Evolutionary conservation across 2,329 filamentous ascomycete genomes (phyloP), one percentile per base, ranked within the genome.

Genomic region (Sarocladiaceae sp.): DNA sequence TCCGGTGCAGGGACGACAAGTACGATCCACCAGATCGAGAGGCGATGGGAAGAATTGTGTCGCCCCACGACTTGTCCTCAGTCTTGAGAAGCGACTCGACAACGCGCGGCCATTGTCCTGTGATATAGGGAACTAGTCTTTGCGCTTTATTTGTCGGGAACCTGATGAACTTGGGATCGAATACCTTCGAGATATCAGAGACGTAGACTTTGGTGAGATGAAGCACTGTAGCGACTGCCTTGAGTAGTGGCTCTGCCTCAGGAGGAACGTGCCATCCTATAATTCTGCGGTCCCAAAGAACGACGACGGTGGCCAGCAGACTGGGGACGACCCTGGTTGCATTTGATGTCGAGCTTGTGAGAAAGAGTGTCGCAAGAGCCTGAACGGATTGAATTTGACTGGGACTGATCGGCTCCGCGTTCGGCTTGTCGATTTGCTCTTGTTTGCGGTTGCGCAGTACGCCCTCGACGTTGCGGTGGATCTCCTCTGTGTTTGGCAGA

Each of bases 241-340:
- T 28, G 6, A 44, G 39, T 3, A 52, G 37, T 2, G 28, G 36
- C 37, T 52, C 25, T 8, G 50, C 25, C 31, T 50, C 47, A 4
- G 26, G 22, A 8, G 26, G 44, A 12, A 48, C 52, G 57, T 15
- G 54, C 54, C 28, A 63, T 59, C 3, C 44, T 3, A 48, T 28
- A 26, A 48, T 48, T 17, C 33, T 50, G 10, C 47, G 47, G 37
- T 70, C 66, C 4, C 65, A 65, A 5, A 66, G 42, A 18, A 68
- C 53, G 15, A 64, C 62, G 1, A 67, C 11, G 2, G 68, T 68
- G 11, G 64, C 56, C 31, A 71, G 28, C 15, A 71, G 67, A 1
- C 57, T 63, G 3, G 68, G 64, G 1, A 69, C 39, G 4, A 69
- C 55, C 2, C 58, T 55, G 11, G 50, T 51, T 11, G 63, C 59